Percentiles rank a stretch among this genome's conserved stretches.
These are phyloP conservation scores for Cordyceps fumosorosea DNA, from an alignment of 2,329 filamentous ascomycete species.

Conservation along the genomic window DNA sequence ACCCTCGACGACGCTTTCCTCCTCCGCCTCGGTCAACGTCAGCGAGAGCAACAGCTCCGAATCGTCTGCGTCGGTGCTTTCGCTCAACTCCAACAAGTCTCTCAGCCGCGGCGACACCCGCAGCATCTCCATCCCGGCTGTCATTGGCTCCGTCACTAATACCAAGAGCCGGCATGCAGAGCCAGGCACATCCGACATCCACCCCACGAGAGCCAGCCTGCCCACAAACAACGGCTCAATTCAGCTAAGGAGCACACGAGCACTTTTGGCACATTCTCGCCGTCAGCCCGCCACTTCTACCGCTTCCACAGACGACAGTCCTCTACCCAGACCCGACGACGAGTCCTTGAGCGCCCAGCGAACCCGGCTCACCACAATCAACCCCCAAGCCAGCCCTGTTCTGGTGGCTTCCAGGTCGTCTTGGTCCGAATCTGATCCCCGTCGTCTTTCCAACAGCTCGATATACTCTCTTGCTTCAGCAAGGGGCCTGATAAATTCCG, in stretches of 20 bases:
- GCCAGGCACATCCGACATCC: slow-evolving; percentile 49
- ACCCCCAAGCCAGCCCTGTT: not conserved
- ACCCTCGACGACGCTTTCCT: slow-evolving; percentile 7
- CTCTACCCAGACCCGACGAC: not conserved
- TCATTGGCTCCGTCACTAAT: slow-evolving; percentile 26
- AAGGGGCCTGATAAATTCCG: slow-evolving; percentile 39
- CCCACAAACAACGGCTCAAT: slow-evolving; percentile 41
- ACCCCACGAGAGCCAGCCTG: slow-evolving; percentile 54
- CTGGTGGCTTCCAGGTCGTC: slow-evolving; percentile 34
- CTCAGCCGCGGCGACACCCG: slow-evolving; percentile 23
- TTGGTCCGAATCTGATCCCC: slow-evolving; percentile 44
- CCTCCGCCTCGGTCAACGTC: slow-evolving; percentile 1
- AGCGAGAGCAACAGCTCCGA: not conserved
- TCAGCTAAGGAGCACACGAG: slow-evolving; percentile 13
- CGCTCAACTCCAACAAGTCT: not conserved
- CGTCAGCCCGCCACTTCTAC: slow-evolving; percentile 6
- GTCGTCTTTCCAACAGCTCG: slow-evolving; percentile 67
- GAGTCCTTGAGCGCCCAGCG: not conserved
- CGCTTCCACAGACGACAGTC: not conserved
- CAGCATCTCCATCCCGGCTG: slow-evolving; percentile 40
- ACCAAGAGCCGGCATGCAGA: slow-evolving; percentile 55
- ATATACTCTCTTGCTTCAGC: slow-evolving; percentile 63
- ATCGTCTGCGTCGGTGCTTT: not conserved
- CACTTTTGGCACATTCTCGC: slow-evolving; percentile 12
- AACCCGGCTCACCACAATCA: slow-evolving; percentile 1